phyloP scores from a whole-genome alignment of 805 yeast species.

The Candida oleophila region DNA sequence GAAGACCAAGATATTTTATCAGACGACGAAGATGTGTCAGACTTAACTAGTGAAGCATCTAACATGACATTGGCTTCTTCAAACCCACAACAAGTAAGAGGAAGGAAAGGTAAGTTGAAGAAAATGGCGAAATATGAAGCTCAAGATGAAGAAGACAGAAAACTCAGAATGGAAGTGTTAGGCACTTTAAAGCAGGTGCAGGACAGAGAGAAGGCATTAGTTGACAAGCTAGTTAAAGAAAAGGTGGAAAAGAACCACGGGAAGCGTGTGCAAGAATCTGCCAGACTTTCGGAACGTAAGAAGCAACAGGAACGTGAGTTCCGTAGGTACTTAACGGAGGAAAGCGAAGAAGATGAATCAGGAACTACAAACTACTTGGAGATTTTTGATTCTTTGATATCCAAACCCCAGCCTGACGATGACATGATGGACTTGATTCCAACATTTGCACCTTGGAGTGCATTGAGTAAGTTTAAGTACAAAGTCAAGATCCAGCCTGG shows the following conservation, averaged over 20 bases:
- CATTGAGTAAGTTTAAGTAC: slow-evolving; percentile 71
- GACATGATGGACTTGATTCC: slow-evolving; percentile 66
- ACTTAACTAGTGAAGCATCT: background rate
- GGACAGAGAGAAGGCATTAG: slow-evolving; percentile 19
- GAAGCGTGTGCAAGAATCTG: slow-evolving; percentile 25
- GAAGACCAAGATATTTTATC: background rate
- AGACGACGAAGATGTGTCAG: slow-evolving; percentile 2
- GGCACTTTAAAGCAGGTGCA: slow-evolving; percentile 74
- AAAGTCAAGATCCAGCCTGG: slow-evolving; percentile 84
- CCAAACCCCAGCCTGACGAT: slow-evolving; percentile 51
- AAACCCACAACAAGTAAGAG: slow-evolving; percentile 43
- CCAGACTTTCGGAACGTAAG: slow-evolving; percentile 42
- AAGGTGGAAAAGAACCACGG: slow-evolving; percentile 22
- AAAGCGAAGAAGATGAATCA: slow-evolving; percentile 27
- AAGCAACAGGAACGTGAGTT: slow-evolving; percentile 45
- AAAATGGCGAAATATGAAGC: slow-evolving; percentile 85
- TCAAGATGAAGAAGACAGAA: slow-evolving; percentile 88
- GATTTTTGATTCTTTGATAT: slow-evolving; percentile 44
- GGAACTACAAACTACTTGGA: slow-evolving; percentile 34
- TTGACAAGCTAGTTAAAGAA: slow-evolving; percentile 18
- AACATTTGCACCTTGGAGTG: slow-evolving; percentile 89
- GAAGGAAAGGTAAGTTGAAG: slow-evolving; percentile 81
- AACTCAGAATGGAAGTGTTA: slow-evolving; percentile 70
- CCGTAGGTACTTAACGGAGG: slow-evolving; percentile 40
- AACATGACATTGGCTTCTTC: background rate